Evolutionary conservation across 176 grass and related monocot species (phyloP), one percentile per base, ranked within the genome.

Genomic region (Juncus effusus): DNA sequence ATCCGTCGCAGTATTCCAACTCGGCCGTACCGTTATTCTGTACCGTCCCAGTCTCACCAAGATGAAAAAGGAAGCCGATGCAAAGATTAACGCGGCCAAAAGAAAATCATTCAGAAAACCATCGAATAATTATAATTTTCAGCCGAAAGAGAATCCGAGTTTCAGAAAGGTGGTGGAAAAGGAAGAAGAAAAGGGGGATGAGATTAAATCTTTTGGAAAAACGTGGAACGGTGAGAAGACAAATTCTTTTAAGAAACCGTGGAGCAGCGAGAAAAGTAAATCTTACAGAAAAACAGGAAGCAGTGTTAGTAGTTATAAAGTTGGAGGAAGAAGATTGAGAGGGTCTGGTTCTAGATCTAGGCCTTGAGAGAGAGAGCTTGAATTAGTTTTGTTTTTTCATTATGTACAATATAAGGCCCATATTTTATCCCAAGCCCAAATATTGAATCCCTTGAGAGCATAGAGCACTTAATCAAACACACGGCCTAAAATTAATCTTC

Each of bases 1-100:
- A 84, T 93, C 94, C 6, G 52, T 93, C 12, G 78, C 69, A 51
- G 62, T 89, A 28, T 75, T 82, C 41, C 82, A 93, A 69, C 92
- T 97, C 5, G 94, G 88, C 10, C 83, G 94, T 11, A 84, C 85
- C 1, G 71, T 97, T 12, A 97, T 97, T 80, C 85, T 97, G 41
- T 97, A 97, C 59, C 70, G 83, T 56, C 94, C 88, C 54, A 97
- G 94, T 83, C 75, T 78, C 64, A 86, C 82, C 75, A 97, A 97
- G 78, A 92, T 93, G 85, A 84, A 82, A 71, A 93, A 84, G 73
- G 81, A 64, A 49, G 75, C 78, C 39, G 65, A 83, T 47, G 61
- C 55, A 52, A 37, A 73, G 64, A 83, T 74, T 9, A 68, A 81
- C 53, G 9, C 4, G 2, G 44, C 44, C 44, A 9, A 47, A 47